These are phyloP conservation scores for Talaromyces ruber DNA, from an alignment of 495 filamentous ascomycete genomes.

Conservation along the genomic window DNA sequence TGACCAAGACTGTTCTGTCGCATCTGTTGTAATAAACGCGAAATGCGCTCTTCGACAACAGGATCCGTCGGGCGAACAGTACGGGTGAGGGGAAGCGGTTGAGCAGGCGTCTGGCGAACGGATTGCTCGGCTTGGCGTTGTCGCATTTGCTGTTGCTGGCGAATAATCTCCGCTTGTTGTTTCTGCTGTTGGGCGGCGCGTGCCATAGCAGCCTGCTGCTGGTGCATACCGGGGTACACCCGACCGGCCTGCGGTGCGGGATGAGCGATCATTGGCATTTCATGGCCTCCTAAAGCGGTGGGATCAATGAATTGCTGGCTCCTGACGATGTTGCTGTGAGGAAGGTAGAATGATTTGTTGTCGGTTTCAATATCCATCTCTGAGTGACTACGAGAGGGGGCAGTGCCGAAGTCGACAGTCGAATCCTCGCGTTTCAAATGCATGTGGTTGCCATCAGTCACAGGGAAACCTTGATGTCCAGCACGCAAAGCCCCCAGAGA, in stretches of 20 bases:
- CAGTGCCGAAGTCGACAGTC: slow-evolving; percentile 45
- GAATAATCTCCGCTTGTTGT: slow-evolving; percentile 53
- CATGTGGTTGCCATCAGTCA: slow-evolving; percentile 38
- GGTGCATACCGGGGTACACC: slow-evolving; percentile 85
- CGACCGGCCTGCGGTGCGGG: slow-evolving; percentile 53
- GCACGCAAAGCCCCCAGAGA: slow-evolving; percentile 45
- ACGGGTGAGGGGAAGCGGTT: slow-evolving; percentile 24
- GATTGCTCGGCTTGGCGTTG: slow-evolving; percentile 25
- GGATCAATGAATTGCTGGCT: slow-evolving; percentile 59
- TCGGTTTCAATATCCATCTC: slow-evolving; percentile 51
- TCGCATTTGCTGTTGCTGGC: slow-evolving; percentile 46
- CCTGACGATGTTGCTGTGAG: slow-evolving; percentile 19
- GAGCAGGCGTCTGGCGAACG: slow-evolving; percentile 7
- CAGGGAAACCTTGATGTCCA: slow-evolving; percentile 33
- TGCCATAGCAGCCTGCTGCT: slow-evolving; percentile 74
- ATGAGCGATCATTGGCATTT: slow-evolving; percentile 34
- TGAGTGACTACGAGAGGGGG: slow-evolving; percentile 37
- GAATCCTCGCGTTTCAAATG: slow-evolving; percentile 44
- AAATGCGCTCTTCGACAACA: slow-evolving; percentile 76
- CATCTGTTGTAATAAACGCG: slow-evolving; percentile 77
- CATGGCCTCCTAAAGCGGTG: slow-evolving; percentile 54
- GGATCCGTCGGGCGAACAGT: slow-evolving; percentile 50
- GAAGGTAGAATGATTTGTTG: slow-evolving; percentile 43
- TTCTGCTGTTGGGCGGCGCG: slow-evolving; percentile 65
- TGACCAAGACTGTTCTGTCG: slow-evolving; percentile 52